Conservation (phyloP, 176 grass and related monocot species). For the Oryza longistaminata region DNA sequence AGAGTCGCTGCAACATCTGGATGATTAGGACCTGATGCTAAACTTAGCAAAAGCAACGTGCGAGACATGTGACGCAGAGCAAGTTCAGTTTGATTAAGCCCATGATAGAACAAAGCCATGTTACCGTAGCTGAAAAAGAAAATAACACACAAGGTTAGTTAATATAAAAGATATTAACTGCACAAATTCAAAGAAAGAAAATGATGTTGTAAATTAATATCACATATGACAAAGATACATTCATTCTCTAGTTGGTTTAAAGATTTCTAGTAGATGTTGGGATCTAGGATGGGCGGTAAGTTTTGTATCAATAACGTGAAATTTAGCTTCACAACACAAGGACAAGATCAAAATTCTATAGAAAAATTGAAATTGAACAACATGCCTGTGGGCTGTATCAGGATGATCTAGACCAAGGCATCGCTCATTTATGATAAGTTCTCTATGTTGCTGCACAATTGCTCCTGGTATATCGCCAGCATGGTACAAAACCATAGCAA, state of each 20-base stretch:
- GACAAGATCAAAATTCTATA: background rate
- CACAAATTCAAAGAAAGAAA: background rate
- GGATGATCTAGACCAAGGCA: constrained; percentile 98
- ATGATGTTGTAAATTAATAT: background rate
- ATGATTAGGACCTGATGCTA: constrained; percentile 85
- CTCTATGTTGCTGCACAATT: constrained; percentile 95
- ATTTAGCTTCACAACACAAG: background rate
- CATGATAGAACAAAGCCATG: constrained; percentile 98
- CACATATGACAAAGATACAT: background rate
- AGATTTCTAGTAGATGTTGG: background rate
- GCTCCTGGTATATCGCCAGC: constrained; percentile 88
- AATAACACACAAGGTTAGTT: constrained; percentile 14
- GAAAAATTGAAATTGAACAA: background rate
- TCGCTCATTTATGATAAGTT: constrained; percentile 97
- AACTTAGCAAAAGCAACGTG: constrained; percentile 73
- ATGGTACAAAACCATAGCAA: constrained; percentile 96
- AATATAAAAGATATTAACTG: background rate
- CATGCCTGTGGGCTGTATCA: constrained; percentile 95
- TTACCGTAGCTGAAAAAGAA: constrained; percentile 90
- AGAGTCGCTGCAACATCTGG: constrained; percentile 89
- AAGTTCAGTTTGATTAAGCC: constrained; percentile 87
- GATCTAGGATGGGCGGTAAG: background rate
- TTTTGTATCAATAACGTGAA: background rate
- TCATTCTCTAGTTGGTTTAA: too few species aligned
- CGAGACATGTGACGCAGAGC: constrained; percentile 90